Evolutionary conservation across 78 protist species (phyloP), one percentile per base, ranked within the genome.

Genomic region (Paulinella micropora): DNA sequence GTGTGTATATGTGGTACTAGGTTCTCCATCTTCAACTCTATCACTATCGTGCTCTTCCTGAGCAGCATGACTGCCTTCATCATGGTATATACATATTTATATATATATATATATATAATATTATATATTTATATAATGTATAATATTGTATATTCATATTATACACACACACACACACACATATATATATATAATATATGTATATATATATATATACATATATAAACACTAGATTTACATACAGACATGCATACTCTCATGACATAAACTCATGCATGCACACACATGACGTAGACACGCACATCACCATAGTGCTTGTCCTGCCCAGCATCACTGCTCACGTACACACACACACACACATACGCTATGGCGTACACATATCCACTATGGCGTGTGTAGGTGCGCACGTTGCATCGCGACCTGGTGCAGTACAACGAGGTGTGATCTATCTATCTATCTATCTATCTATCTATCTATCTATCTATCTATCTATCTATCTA

Each of bases 1-100:
- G n/a, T 41, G 3, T 41, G 31, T 41, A 15, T 6, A 41, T 6
- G 3, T 41, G 69, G 89, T 96, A 97, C 97, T 92, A n/a, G n/a
- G n/a, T n/a, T 96, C 87, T 95, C 96, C 85, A 94, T 97, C 82
- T 90, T 96, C 95, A 96, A 96, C 93, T 96, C 98, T 34, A 79
- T 95, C 90, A 91, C 96, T 38, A 91, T 96, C 36, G 99, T 97
- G 36, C 91, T 96, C 32, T 93, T 96, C 87, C 92, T 93, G 39
- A 39, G 93, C 3, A 93, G 90, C 23, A n/a, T 93, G 69, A 85
- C 88, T 41, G 93, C 90, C 86, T 41, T 91, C 40, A 89, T 91
- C 83, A 34, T 91, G n/a, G n/a, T n/a, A n/a, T n/a, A n/a, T n/a
- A n/a, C n/a, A n/a, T n/a, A n/a, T n/a, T n/a, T n/a, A 0, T 0